phyloP scores from a whole-genome alignment of 495 filamentous ascomycete genomes.

The Penicillium antarcticum region DNA sequence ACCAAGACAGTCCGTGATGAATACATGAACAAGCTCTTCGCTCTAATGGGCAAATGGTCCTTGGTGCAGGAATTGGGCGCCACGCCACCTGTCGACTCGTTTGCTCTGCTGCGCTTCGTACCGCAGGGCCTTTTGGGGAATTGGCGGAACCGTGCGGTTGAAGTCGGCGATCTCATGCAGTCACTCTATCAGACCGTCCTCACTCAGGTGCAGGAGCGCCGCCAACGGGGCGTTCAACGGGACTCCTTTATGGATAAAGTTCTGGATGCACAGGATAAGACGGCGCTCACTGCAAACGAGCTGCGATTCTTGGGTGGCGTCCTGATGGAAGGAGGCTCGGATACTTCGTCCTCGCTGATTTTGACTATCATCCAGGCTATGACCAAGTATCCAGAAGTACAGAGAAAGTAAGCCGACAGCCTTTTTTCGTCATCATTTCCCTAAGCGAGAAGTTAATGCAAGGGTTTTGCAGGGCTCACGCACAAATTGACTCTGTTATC shows the following conservation, averaged over 20 bases:
- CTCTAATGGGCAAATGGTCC: neutral
- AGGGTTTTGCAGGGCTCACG: conserved; percentile 8
- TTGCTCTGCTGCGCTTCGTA: conserved; percentile 32
- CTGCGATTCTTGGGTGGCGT: conserved; percentile 27
- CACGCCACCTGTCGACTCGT: conserved; percentile 48
- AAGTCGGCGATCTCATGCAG: conserved; percentile 36
- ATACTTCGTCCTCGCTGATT: conserved; percentile 33
- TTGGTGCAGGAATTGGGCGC: conserved; percentile 38
- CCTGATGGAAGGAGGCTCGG: conserved; percentile 43
- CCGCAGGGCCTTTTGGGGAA: conserved; percentile 36
- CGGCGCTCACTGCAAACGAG: neutral
- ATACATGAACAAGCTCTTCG: neutral
- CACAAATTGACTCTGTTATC: conserved; percentile 21
- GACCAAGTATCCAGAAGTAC: conserved; percentile 1
- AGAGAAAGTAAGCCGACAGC: too few species aligned
- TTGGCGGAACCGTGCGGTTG: conserved; percentile 31
- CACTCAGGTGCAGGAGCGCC: neutral
- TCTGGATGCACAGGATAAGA: conserved; percentile 26
- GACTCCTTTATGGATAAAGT: neutral
- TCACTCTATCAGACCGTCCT: conserved; percentile 20
- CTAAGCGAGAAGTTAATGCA: too few species aligned
- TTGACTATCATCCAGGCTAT: conserved; percentile 1
- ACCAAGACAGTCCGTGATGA: conserved; percentile 17
- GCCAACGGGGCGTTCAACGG: neutral
- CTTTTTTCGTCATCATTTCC: too few species aligned